Base-by-base conservation (phyloP, 192 early-diverging fungal genomes). In the Linnemannia schmuckeri region DNA sequence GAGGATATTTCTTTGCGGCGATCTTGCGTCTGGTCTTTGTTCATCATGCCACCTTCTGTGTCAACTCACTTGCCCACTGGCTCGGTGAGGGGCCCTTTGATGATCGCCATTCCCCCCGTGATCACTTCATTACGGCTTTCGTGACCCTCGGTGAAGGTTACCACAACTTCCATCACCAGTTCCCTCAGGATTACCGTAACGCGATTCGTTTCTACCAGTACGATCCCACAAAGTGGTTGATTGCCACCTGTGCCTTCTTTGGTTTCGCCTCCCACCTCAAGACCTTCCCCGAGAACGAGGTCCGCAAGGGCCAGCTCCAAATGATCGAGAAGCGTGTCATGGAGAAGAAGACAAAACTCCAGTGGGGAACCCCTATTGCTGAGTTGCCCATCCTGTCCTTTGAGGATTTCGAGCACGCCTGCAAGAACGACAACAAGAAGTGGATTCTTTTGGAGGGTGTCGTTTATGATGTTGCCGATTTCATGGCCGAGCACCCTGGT, bases 401-500 rank as follows among this genome's bases (percentile, higher is more conserved):
- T 92, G 91, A 93, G 72, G 93, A 93, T 81, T 94, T 91, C 88
- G 85, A 93, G 82, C 75, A 55, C 22, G 68, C 73, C 75, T 79
- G 82, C 91, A 93, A 82, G 88, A 91, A 76, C 80, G 86, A 95
- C 68, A 91, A 92, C 69, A 92, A 93, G 81, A 92, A 94, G 82
- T 96, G 95, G 92, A 91, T 97, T 73, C 90, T 98, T 41, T 93
- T 99, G 57, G 96, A 97, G 81, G 95, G 95, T 83, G 90, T 94
- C 38, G 89, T 97, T 72, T 96, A 98, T 85, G 94, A 97, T 85
- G 94, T 98, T 70, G 88, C 91, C 42, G 82, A 94, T 33, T 98
- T 98, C 88, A 93, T 96, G 79, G 89, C 95, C 75, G 94, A 97
- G 76, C 97, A 98, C 85, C 97, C 97, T n/a, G 97, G 97, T 79